Percentiles rank a stretch among this genome's conserved stretches.
Conservation (phyloP, 257 asterid species). For the Leonotis leonurus region DNA sequence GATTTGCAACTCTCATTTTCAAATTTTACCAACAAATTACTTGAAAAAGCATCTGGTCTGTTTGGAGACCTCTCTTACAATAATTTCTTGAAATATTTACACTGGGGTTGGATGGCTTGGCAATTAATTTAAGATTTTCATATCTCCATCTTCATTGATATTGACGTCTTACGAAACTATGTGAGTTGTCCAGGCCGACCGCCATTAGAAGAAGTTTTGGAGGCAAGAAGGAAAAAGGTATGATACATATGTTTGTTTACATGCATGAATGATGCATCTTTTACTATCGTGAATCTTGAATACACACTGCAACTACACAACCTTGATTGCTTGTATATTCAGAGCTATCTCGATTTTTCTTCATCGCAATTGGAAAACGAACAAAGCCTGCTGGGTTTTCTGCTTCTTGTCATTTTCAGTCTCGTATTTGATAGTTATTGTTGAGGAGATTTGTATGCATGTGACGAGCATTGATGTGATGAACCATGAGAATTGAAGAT, state of each 20-base stretch:
- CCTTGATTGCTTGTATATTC: neutral
- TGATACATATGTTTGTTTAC: conserved; percentile 9
- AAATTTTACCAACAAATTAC: neutral
- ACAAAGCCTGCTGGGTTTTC: neutral
- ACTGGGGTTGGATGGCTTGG: neutral
- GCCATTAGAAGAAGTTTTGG: conserved; percentile 71
- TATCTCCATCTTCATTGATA: neutral
- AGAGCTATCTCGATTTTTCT: neutral
- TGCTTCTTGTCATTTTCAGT: neutral
- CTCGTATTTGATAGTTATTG: neutral
- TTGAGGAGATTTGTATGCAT: neutral
- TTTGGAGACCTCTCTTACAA: neutral
- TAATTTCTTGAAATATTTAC: neutral
- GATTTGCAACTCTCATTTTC: neutral
- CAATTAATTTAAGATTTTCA: neutral
- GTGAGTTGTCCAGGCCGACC: conserved; percentile 58
- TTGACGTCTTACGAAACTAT: neutral
- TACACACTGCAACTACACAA: neutral
- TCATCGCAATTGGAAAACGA: neutral
- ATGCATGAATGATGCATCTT: neutral
- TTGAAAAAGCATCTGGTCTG: neutral
- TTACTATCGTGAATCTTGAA: neutral
- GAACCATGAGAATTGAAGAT: neutral
- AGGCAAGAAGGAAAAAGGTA: conserved; percentile 71
- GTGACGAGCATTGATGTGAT: neutral